These are phyloP conservation scores for Filosporella fistucella DNA, from an alignment of 495 filamentous ascomycete genomes.

Conservation along the genomic window DNA sequence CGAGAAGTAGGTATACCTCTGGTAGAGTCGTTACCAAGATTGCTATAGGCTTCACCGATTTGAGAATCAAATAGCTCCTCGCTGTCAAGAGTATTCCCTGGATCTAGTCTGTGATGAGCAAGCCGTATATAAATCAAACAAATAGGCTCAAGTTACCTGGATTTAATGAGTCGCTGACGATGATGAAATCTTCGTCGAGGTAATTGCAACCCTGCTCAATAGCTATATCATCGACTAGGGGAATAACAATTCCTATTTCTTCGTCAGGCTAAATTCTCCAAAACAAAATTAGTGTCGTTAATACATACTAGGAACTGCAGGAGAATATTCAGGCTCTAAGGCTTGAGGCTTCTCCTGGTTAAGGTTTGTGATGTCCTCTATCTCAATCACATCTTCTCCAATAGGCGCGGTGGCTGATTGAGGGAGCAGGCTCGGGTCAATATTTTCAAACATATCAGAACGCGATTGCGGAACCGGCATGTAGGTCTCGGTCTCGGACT, in stretches of 20 bases:
- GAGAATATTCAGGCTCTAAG: conserved; percentile 8
- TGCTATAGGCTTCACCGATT: conserved; percentile 7
- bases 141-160: conserved; percentile 8
- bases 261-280: conserved; percentile 6
- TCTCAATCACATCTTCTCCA: conserved; percentile 8
- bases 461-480: neutral
- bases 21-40: conserved; percentile 7
- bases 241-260: conserved; percentile 10
- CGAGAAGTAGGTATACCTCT: conserved; percentile 9
- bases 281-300: conserved; percentile 10
- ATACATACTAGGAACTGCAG: conserved; percentile 8
- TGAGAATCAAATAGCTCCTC: conserved; percentile 5
- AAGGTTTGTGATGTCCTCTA: conserved; percentile 10
- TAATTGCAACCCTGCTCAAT: conserved; percentile 5
- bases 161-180: conserved; percentile 8
- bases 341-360: conserved; percentile 10
- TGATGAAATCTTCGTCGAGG: conserved; percentile 7
- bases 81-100: conserved; percentile 7
- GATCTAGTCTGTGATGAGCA: conserved; percentile 11
- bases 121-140: conserved; percentile 5
- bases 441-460: neutral
- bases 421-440: conserved; percentile 11
- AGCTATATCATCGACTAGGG: conserved; percentile 7
- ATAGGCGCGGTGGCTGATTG: conserved; percentile 3
- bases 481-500: neutral